Base-by-base conservation (phyloP, 306 rosid genomes). In the Vigna radiata region DNA sequence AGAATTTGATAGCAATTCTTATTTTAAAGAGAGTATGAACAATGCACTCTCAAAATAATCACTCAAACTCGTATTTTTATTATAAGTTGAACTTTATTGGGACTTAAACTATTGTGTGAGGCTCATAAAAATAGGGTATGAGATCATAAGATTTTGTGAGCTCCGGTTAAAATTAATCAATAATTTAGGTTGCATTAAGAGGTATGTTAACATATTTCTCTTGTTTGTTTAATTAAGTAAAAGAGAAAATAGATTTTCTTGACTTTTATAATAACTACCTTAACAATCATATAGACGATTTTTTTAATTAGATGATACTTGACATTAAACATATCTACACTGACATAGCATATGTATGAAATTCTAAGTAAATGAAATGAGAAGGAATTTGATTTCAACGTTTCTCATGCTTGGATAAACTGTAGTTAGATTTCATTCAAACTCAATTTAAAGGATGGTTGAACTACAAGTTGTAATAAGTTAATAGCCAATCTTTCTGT, bases 161-260 rank as follows among this genome's bases (percentile, higher is more conserved):
- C 23, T 29, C 15, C 7, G 10, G 4, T 55, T 9, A 16, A 50
- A 16, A 2, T n/a, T 23, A 5, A 50, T n/a, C 21, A 50, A 50
- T n/a, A n/a, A n/a, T 13, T 43, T 10, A 10, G 14, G 3, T 43
- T 43, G 14, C 48, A 43, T 43, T 43, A 43, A n/a, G n/a, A 16
- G 17, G n/a, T 48, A 7, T n/a, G 10, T 16, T 50, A 50, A 17
- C 11, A 44, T 50, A n/a, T 17, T n/a, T 50, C 56, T 50, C 56
- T 50, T 49, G 12, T 31, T 31, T 41, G 25, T 70, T 49, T 25
- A 48, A 70, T 50, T 23, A 69, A 69, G 74, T 69, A 69, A 68
- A 46, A 2, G 5, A 44, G 15, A 44, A 44, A 44, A 12, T 12
- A 44, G 5, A 3, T 2, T 12, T 44, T 44, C 15, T 44, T 11